Evolutionary conservation across 345 rosid species (phyloP).

Genomic region (Gossypium thurberi): DNA sequence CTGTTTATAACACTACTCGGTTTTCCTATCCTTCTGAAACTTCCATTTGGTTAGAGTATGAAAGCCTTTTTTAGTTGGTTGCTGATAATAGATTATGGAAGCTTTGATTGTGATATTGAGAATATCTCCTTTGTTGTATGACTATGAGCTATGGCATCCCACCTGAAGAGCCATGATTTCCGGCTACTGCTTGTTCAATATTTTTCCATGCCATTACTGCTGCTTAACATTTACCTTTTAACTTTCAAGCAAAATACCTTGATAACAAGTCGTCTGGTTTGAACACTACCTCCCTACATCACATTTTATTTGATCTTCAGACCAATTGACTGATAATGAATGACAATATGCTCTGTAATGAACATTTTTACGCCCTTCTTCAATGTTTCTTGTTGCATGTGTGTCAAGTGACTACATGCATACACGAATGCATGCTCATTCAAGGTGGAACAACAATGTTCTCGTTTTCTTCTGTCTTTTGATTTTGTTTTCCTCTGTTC

Average conservation of each 20-base stretch:
- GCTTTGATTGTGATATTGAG: neutral
- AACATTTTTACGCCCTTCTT: no score
- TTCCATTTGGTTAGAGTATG: neutral
- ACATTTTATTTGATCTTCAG: neutral
- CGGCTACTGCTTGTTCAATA: neutral
- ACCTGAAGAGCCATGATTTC: conserved; percentile 3
- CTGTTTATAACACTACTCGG: neutral
- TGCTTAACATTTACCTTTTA: neutral
- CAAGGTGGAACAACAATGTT: neutral
- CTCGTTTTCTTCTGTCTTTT: neutral
- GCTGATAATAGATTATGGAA: neutral
- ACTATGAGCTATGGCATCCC: neutral
- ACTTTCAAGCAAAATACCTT: neutral
- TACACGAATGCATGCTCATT: neutral
- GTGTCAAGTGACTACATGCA: neutral
- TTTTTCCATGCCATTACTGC: neutral
- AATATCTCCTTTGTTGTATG: neutral
- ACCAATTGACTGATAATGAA: neutral
- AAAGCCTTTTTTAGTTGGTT: conserved; percentile 1
- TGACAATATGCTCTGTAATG: neutral
- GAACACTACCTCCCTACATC: neutral
- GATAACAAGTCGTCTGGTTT: neutral
- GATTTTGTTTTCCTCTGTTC: neutral
- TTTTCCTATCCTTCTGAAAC: neutral
- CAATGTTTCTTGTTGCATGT: neutral